Evolutionary conservation across 129 eudicot genomes (phyloP), one percentile per base, ranked within the genome.

Genomic region (Centrapalus pauciflorus): DNA sequence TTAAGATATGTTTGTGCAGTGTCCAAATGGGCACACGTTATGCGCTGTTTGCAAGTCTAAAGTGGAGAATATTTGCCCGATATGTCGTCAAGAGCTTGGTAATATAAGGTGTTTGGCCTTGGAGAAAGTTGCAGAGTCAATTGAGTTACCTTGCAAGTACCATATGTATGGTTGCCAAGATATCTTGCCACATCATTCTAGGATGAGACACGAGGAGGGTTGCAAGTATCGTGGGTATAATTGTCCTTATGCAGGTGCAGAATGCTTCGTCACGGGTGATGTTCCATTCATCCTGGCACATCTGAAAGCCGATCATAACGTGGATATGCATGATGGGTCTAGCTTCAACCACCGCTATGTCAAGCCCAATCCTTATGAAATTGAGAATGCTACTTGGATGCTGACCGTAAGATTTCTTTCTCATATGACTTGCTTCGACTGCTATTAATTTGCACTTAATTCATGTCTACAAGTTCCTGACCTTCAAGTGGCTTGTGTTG

Each of bases 321-420:
- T 84, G 10, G 90, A 84, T 68, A 75, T 84, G 81, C 90, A 84
- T 37, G 77, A 84, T 25, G 90, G 86, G 9, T 77, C 56, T 33
- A 77, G 77, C 37, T 84, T 84, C 50, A 84, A 84, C 78, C 90
- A 84, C 56, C 74, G 90, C 32, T 84, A 84, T 34, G 84, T 84
- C 20, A 81, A 80, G 64, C 73, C 86, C 40, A 81, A 81, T 70
- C 86, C 90, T 26, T 79, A 80, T 9, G 86, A 84, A 60, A 84
- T 84, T 20, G 90, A 84, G 28, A 84, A 84, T 7, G 90, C 90
- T 5, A 84, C 90, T 13, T 84, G 86, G 90, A 81, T 81, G 90
- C 69, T 84, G 23, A 84, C 90, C 0, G 90, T 84, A 71, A 75
- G 77, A 54, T 55, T 19, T 38, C 70, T 64, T 71, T 43, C 77